Evolutionary conservation across 2,329 filamentous ascomycete species (phyloP).

Genomic region (Microdochium trichocladiopsis): DNA sequence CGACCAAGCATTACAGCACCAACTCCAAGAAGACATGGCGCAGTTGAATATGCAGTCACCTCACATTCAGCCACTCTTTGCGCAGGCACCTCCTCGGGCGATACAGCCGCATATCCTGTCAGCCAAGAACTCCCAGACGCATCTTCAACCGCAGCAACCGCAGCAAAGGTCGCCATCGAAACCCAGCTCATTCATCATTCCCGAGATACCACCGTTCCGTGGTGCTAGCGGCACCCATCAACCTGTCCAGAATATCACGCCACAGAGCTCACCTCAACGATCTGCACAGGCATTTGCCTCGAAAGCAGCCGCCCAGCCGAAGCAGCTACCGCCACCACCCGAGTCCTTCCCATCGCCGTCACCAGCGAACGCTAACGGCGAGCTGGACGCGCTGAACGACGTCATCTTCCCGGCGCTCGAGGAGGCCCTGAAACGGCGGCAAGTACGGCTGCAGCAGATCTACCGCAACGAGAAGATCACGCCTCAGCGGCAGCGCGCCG

Average conservation of each 20-base stretch:
- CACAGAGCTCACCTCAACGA: conserved; percentile 19
- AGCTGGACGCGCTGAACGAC: conserved; percentile 80
- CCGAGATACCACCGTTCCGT: conserved; percentile 50
- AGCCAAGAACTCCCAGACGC: conserved; percentile 23
- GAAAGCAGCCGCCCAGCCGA: conserved; percentile 40
- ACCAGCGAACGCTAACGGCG: conserved; percentile 52
- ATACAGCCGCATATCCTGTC: conserved; percentile 12
- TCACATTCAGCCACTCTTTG: conserved; percentile 8
- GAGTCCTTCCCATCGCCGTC: conserved; percentile 50
- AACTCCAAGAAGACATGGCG: conserved; percentile 57
- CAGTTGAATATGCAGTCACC: conserved; percentile 42
- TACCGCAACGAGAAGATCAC: conserved; percentile 41
- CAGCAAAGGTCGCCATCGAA: conserved; percentile 30
- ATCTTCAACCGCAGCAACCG: conserved; percentile 23
- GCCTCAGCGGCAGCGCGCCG: conserved; percentile 60
- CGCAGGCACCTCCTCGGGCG: not conserved
- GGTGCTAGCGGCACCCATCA: conserved; percentile 24
- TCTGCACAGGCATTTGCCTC: conserved; percentile 44
- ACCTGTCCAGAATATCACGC: conserved; percentile 13
- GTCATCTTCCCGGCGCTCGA: conserved; percentile 92
- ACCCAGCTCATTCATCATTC: conserved; percentile 32
- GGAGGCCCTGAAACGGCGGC: conserved; percentile 78
- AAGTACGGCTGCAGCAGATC: conserved; percentile 49
- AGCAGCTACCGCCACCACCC: conserved; percentile 29
- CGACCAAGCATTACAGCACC: conserved; percentile 52